These are phyloP conservation scores for Eurotiales sp. DNA, from an alignment of 2,329 filamentous ascomycete genomes.

Conservation along the genomic window DNA sequence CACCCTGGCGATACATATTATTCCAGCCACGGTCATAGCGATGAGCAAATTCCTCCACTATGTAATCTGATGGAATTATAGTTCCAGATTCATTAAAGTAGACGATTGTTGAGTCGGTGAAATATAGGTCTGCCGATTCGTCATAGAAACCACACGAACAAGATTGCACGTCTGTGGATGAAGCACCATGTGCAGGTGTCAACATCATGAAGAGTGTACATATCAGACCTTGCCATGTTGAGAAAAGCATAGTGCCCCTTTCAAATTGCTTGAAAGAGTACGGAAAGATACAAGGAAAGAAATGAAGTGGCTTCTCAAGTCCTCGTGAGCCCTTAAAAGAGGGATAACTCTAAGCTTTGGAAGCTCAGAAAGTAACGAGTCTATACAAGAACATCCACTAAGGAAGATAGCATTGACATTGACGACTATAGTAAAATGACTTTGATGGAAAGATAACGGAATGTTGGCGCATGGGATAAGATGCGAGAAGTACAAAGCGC, in stretches of 20 bases:
- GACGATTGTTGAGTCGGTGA: slow-evolving; percentile 46
- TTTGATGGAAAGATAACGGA: no score
- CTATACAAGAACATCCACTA: no score
- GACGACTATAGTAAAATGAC: no score
- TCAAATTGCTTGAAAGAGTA: no score
- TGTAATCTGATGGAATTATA: slow-evolving; percentile 33
- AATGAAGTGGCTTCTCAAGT: background rate
- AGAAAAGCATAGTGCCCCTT: slow-evolving; percentile 6
- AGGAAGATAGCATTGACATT: no score
- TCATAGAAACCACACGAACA: slow-evolving; percentile 49
- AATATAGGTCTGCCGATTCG: slow-evolving; percentile 32
- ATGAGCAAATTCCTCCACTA: slow-evolving; percentile 40
- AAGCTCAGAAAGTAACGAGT: background rate
- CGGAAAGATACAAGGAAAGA: background rate
- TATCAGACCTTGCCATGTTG: slow-evolving; percentile 4
- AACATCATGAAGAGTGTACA: slow-evolving; percentile 3
- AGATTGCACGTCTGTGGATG: slow-evolving; percentile 16
- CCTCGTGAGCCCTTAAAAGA: background rate
- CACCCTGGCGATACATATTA: slow-evolving; percentile 19
- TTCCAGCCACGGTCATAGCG: slow-evolving; percentile 48
- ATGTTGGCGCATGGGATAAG: no score
- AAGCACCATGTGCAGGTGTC: background rate
- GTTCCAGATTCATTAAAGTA: slow-evolving; percentile 50
- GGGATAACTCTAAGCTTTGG: background rate
- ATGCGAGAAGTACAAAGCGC: no score